Evolutionary conservation across 2,329 filamentous ascomycete species (phyloP), one percentile per base, ranked within the genome.

Genomic region (Colletotrichum tropicale): DNA sequence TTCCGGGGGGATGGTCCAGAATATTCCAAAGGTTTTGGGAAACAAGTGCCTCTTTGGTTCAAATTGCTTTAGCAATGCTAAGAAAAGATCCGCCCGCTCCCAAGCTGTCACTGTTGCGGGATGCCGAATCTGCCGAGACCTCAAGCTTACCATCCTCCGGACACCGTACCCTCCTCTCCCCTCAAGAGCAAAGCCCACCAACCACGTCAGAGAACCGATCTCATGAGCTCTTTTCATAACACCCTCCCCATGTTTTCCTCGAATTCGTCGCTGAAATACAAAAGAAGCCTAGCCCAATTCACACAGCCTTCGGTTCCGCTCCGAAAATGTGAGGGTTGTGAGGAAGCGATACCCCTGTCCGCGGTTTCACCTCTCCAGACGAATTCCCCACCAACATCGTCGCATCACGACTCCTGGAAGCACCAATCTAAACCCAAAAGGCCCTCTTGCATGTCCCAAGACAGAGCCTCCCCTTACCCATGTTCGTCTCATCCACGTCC

Each of bases 401-500:
- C 34, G 67, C 56, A 70, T 62, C 67, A 24, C 52, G 18, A 48
- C 66, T 52, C 26, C 67, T 34, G 36, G n/a, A 55, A 8, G 24
- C 43, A 52, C 10, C 16, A 32, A 32, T 18, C 55, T 43, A 69
- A 69, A 36, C 66, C 56, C 38, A 61, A 70, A 34, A 62, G 56
- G 28, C 34, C 13, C 6, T 26, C 9, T 69, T 48, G 66, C 66
- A 61, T 61, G 43, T 66, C 18, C 38, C 34, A n/a, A 2, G n/a
- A 36, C 32, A 56, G 55, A 64, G 62, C 43, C 43, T 34, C 66
- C 34, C 64, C 48, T 30, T 24, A 38, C 74, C 70, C 74, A 64
- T 73, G 70, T 76, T 76, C 70, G 74, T 76, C 70, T 76, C 74
- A 76, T 76, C 16, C 70, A 21, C 28, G n/a, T 36, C 10, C 48